Base-by-base conservation (phyloP, 768 basidiomycete species). In the Terana coerulea region DNA sequence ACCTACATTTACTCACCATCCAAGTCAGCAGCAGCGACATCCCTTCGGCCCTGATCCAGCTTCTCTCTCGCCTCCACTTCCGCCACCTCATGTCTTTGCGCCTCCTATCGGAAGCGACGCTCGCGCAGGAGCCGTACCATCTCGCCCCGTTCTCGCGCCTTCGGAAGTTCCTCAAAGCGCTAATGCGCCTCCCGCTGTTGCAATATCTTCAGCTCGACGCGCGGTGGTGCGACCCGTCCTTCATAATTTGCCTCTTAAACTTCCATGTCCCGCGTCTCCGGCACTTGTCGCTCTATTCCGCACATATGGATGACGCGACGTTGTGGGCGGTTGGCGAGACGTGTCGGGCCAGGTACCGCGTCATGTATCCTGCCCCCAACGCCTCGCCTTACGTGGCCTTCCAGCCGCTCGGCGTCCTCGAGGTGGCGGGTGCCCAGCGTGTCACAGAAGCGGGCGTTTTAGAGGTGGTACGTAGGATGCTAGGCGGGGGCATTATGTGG, bases 21-120 rank as follows among this genome's bases (percentile, higher is more conserved):
- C 61, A 69, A 31, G 74, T 83, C 47, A 75, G 78, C 58, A 73
- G 75, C 22, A 67, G 66, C 25, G 80, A 85, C 59, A 79, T 86
- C 37, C 83, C 84, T 33, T 75, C 75, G 43, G 85, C 86, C 59
- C 71, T 87, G 25, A 64, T 74, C 17, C 70, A 72, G 43, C 68
- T 84, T 54, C 66, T 80, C 49, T 74, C 76, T 35, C 75, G 76
- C 53, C 57, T 71, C 67, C 15, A 67, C 75, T 6, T 83, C 81
- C 21, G 64, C 66, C 28, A 72, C 5, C 22, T 85, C 28, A 68
- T 62, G 50, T 71, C 69, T 25, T 67, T 88, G 37, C 67, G 66
- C 37, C 69, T 87, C 36, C 57, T 75, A 53, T 42, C 48, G 17
- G 26, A 28, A 5, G 49, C 40, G 25, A n/a, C 41, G 31, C 34